Evolutionary conservation across 352 stramenopile genomes (phyloP), one percentile per base, ranked within the genome.

Genomic region (Globisporangium megalacanthum): DNA sequence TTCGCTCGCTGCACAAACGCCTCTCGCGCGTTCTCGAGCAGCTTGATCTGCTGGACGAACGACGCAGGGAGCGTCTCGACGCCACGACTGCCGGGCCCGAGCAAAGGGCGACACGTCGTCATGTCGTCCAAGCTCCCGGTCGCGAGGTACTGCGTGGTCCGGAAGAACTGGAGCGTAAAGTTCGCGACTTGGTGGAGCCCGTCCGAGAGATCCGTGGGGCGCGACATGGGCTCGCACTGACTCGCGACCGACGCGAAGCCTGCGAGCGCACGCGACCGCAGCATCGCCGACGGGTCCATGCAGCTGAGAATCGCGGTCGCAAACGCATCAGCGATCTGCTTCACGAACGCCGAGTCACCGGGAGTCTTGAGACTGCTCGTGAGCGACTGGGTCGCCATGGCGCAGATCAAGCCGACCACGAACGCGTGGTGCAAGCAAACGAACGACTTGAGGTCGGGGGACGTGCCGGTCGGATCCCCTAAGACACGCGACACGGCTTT

Each of bases 351-450:
- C 1, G 77, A 88, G 37, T 92, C 83, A 8, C 74, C 75, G 35
- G 60, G 55, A 1, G 72, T 79, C 63, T 79, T 79, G 25, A 70
- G 75, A 42, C 78, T 88, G 29, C 73, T 89, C 19, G 65, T 87
- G 13, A 92, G 64, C n/a, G 85, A 75, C 45, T 93, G 83, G 3
- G 79, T 86, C 15, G 79, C 69, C 74, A 91, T 88, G 1, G 79
- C 84, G 57, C 79, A 91, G 41, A 94, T 75, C 20, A 94, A 58
- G 42, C 81, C 83, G 55, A 89, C 73, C 7, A 94, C 79, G 56
- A 79, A 90, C 3, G 83, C 77, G 47, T 94, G 85, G 44, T 94
- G 85, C 1, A 94, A 66, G 35, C 81, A 89, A 2, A 90, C 83
- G 60, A 94, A 92, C 2, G 79, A 88, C 49, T 71, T 75, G 0